Evolutionary conservation across 805 yeast species (phyloP).

Genomic region (Zygosaccharomyces bailii): DNA sequence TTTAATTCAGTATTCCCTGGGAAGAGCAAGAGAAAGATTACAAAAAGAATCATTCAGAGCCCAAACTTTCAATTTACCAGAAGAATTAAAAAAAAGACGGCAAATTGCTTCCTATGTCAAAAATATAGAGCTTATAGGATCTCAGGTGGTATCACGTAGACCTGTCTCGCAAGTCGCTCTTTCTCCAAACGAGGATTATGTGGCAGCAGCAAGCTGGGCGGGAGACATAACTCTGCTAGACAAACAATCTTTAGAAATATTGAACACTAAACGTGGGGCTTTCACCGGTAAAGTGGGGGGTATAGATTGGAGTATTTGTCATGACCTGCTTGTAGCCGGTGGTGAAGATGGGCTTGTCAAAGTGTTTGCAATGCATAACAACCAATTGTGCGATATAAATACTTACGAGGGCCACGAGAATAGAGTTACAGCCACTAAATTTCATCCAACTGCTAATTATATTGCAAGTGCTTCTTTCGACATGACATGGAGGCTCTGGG

Average conservation of each 20-base stretch:
- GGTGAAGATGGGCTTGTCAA: conserved; percentile 46
- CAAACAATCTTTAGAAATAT: conserved; percentile 36
- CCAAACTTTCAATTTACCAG: conserved; percentile 37
- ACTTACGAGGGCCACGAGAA: conserved; percentile 44
- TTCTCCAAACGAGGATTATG: conserved; percentile 36
- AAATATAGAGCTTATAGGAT: conserved; percentile 49
- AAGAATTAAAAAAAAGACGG: conserved; percentile 48
- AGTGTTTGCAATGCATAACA: conserved; percentile 34
- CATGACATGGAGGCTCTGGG: conserved; percentile 88
- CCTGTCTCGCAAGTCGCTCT: conserved; percentile 61
- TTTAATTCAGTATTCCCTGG: conserved; percentile 52
- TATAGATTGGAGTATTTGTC: conserved; percentile 55
- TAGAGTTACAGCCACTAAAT: conserved; percentile 58
- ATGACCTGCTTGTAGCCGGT: conserved; percentile 39
- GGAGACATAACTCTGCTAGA: conserved; percentile 61
- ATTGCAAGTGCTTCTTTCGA: conserved; percentile 77
- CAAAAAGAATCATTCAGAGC: conserved; percentile 33
- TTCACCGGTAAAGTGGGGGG: conserved; percentile 67
- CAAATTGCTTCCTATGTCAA: conserved; percentile 35
- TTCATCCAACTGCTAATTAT: conserved; percentile 60
- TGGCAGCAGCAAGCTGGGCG: conserved; percentile 82
- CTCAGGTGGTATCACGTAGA: conserved; percentile 67
- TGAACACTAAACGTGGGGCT: conserved; percentile 17
- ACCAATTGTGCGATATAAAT: conserved; percentile 22
- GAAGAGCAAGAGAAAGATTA: conserved; percentile 44